A percentile compares a stretch with the other conserved stretches of the same genome.
Conservation (phyloP, 306 rosid species). For the Glycine soja region DNA sequence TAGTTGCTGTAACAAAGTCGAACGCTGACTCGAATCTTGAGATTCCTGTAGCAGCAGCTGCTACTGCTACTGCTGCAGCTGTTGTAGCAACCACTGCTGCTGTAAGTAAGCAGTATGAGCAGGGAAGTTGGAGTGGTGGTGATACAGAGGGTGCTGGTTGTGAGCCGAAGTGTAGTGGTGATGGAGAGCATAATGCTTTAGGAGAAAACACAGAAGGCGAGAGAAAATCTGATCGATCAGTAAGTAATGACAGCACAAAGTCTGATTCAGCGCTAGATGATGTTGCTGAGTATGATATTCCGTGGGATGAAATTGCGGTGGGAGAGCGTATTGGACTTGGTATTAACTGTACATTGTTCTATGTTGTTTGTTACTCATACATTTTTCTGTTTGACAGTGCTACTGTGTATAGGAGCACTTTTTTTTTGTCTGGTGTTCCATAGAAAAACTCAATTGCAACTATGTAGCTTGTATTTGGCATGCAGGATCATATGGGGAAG, state of each 20-base stretch:
- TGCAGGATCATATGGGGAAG: conserved; percentile 99
- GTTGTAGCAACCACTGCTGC: conserved; percentile 98
- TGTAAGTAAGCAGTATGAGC: conserved; percentile 88
- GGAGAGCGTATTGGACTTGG: conserved; percentile 99
- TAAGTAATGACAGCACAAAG: conserved; percentile 75
- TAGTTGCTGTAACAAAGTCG: conserved; percentile 84
- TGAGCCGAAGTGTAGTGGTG: conserved; percentile 69
- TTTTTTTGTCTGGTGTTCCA: conserved; percentile 29
- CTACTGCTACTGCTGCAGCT: conserved; percentile 98
- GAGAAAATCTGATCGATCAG: conserved; percentile 78
- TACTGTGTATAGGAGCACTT: conserved; percentile 25
- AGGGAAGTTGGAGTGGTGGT: conserved; percentile 68
- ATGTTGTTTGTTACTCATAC: conserved; percentile 26
- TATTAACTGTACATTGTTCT: conserved; percentile 57
- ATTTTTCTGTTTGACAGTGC: conserved; percentile 41
- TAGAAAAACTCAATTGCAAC: conserved; percentile 38
- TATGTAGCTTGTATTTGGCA: conserved; percentile 43
- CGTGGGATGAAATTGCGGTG: conserved; percentile 87
- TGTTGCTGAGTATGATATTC: conserved; percentile 94
- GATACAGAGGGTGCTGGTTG: conserved; percentile 64
- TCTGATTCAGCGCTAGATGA: conserved; percentile 87
- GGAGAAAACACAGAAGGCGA: conserved; percentile 75
- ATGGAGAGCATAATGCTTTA: conserved; percentile 60
- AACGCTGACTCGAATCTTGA: conserved; percentile 69
- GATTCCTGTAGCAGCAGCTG: conserved; percentile 97